Conservation (phyloP, 2,329 filamentous ascomycete species). For the Monosporascus sp. region DNA sequence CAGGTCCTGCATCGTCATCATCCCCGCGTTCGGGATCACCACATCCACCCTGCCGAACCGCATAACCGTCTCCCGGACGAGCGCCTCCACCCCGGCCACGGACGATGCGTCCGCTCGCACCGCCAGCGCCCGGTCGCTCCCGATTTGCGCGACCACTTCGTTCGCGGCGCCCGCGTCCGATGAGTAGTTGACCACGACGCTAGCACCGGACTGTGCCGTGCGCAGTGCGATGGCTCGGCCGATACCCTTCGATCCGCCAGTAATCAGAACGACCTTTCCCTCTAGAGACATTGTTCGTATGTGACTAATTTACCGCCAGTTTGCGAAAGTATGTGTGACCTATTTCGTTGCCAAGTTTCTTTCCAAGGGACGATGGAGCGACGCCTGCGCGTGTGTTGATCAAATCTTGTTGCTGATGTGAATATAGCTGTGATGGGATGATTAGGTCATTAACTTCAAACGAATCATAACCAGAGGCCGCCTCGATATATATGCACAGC, state of each 20-base stretch:
- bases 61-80: constrained; percentile 43
- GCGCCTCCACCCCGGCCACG: constrained; percentile 37
- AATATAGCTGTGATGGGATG: too few species aligned
- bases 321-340: too few species aligned
- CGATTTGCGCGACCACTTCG: constrained; percentile 37
- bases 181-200: constrained; percentile 54
- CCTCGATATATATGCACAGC: too few species aligned
- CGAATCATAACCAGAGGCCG: too few species aligned
- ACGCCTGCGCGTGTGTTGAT: too few species aligned
- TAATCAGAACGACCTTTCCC: constrained; percentile 43
- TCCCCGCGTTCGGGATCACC: constrained; percentile 50
- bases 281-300: constrained; percentile 23
- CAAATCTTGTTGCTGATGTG: too few species aligned
- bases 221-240: constrained; percentile 53
- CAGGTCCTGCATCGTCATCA: constrained; percentile 44
- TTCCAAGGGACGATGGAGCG: too few species aligned
- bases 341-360: too few species aligned
- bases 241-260: constrained; percentile 53
- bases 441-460: too few species aligned
- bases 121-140: constrained; percentile 41
- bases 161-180: constrained; percentile 40
- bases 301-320: too few species aligned
- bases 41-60: constrained; percentile 54
- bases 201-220: constrained; percentile 50
- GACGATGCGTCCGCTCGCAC: constrained; percentile 51